Base-by-base conservation (phyloP, 2,329 filamentous ascomycete genomes). In the Colletotrichum magnum region DNA sequence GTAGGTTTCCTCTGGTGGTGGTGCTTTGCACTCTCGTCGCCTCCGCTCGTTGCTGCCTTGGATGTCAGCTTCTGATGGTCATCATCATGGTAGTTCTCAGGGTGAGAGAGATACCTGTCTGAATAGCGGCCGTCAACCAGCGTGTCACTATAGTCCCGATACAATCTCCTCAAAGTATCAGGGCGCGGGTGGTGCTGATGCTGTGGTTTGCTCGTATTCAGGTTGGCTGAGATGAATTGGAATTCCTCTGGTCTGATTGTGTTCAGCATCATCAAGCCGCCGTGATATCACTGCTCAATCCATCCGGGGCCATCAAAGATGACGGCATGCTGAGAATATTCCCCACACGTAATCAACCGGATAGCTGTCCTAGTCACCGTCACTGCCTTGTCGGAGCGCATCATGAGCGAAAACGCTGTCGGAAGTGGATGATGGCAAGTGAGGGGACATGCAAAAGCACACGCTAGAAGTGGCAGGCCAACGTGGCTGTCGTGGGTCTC, bases 401-500 rank as follows among this genome's bases (percentile, higher is more conserved):
- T 3, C 32, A 36, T 36, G 32, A 24, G 21, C 32, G 32, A 6
- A 10, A 36, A 36, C 10, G 7, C 32, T 36, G 7, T 36, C 32
- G 32, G 32, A 36, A 10, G 32, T 36, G 32, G 32, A 36, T 36
- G 32, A 36, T 36, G 32, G 7, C 28, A 54, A 43, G 41, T 60
- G 60, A 69, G 48, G 61, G 54, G 48, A 41, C 32, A 39, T 36
- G 21, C 24, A 54, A 59, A 32, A 28, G 32, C 56, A 52, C 36
- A 47, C 65, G 64, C 43, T 48, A 57, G 39, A 47, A 57, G 21
- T 45, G 16, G 51, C 57, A 60, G 21, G 62, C 48, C 39, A 59
- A 51, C 32, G 36, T 39, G 62, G 61, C 54, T 50, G 36, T 66
- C 66, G 66, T 59, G 66, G 54, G 61, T 65, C 66, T 68, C 28